Percentiles rank a stretch among this genome's conserved stretches.
Evolutionary conservation across 495 filamentous ascomycete species (phyloP).

Genomic region (Amphirosellinia nigrospora): DNA sequence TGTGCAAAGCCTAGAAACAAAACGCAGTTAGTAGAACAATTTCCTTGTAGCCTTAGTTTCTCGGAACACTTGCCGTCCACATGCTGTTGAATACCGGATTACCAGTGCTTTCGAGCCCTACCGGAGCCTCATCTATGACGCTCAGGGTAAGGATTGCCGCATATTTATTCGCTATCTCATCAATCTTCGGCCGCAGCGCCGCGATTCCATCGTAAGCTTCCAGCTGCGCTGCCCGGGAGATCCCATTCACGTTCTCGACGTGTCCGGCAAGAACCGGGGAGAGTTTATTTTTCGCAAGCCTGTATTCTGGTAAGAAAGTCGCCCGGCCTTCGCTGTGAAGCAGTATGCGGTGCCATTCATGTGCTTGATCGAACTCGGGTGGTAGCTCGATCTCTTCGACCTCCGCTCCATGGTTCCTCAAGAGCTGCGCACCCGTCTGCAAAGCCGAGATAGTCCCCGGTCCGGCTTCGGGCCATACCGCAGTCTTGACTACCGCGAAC

Average conservation of each 20-base stretch:
- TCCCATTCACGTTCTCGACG: constrained; percentile 49
- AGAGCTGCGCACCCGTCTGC: constrained; percentile 45
- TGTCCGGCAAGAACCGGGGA: constrained; percentile 43
- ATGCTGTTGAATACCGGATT: constrained; percentile 48
- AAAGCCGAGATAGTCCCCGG: constrained; percentile 52
- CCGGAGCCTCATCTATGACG: constrained; percentile 56
- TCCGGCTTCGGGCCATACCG: constrained; percentile 55
- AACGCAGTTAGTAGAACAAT: constrained; percentile 15
- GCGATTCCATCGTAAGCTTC: constrained; percentile 53
- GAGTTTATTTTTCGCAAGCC: constrained; percentile 48
- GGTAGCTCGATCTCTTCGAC: constrained; percentile 56
- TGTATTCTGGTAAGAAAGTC: constrained; percentile 55
- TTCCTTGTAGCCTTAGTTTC: too few species aligned
- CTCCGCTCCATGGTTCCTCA: constrained; percentile 48
- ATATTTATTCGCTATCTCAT: constrained; percentile 53
- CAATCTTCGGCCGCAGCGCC: constrained; percentile 51
- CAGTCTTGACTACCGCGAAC: constrained; percentile 56
- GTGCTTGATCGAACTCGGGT: constrained; percentile 49
- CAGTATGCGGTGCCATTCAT: constrained; percentile 49
- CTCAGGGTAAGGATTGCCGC: constrained; percentile 57
- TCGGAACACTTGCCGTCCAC: constrained; percentile 36
- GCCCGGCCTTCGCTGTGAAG: constrained; percentile 49
- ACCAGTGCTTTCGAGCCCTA: constrained; percentile 52
- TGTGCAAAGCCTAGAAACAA: constrained; percentile 47
- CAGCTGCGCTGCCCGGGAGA: constrained; percentile 48